phyloP scores from a whole-genome alignment of 2,329 filamentous ascomycete species.

The Xylaria sp. region DNA sequence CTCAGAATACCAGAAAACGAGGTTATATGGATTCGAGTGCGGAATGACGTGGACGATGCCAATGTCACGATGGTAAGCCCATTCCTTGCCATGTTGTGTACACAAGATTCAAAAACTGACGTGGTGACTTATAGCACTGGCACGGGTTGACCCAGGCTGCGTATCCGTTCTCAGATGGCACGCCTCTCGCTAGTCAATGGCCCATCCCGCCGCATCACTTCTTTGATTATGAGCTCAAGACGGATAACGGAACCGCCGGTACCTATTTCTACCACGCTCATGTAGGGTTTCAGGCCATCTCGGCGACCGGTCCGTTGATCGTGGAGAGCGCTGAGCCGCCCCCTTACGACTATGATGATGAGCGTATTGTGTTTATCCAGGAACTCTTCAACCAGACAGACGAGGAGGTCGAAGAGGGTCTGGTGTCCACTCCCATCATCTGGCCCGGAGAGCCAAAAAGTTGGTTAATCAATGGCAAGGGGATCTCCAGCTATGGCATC shows the following conservation, averaged over 20 bases:
- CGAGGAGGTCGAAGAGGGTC: constrained; percentile 12
- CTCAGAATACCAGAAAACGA: constrained; percentile 26
- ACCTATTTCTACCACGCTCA: constrained; percentile 36
- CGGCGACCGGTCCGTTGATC: constrained; percentile 31
- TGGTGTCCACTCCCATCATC: constrained; percentile 15
- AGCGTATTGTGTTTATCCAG: constrained; percentile 28
- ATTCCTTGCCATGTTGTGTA: not conserved
- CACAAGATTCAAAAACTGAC: not conserved
- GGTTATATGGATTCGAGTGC: constrained; percentile 34
- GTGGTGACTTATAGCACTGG: constrained; percentile 27
- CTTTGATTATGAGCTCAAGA: constrained; percentile 34
- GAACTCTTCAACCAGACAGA: constrained; percentile 31
- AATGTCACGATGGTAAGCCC: constrained; percentile 30
- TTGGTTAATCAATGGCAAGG: constrained; percentile 35
- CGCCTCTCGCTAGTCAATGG: constrained; percentile 35
- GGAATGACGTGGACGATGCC: constrained; percentile 31
- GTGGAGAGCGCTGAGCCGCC: constrained; percentile 22
- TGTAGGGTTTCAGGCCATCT: constrained; percentile 31
- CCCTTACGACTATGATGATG: constrained; percentile 31
- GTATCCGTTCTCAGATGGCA: constrained; percentile 34
- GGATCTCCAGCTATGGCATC: constrained; percentile 29
- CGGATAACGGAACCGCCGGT: constrained; percentile 23
- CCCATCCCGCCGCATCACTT: constrained; percentile 32
- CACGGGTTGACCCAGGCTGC: constrained; percentile 31
- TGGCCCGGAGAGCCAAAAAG: constrained; percentile 30